Conservation (phyloP, 768 basidiomycete species). For the Pisolithus microcarpus region DNA sequence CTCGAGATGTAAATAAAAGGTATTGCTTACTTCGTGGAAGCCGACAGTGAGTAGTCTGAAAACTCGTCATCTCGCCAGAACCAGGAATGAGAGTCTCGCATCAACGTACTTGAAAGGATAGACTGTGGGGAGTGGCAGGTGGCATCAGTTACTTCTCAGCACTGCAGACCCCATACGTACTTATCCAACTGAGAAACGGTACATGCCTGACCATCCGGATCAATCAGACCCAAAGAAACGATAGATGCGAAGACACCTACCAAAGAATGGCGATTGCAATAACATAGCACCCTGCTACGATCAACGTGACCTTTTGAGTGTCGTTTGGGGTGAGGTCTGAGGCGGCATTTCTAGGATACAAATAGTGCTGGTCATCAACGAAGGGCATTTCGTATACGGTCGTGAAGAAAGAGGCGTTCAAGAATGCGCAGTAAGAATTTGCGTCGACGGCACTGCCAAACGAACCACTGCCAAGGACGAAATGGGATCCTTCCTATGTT, state of each 20-base stretch:
- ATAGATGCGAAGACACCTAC: constrained; percentile 32
- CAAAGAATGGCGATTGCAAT: constrained; percentile 74
- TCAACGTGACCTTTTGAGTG: constrained; percentile 71
- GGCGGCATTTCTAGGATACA: constrained; percentile 21
- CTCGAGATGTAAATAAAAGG: constrained; percentile 3
- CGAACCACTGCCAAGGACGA: no score
- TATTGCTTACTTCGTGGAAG: constrained; percentile 64
- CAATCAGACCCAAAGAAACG: constrained; percentile 1
- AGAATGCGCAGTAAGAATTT: neutral
- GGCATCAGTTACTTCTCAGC: constrained; percentile 1
- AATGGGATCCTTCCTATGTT: no score
- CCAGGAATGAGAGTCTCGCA: neutral
- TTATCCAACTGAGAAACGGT: constrained; percentile 61
- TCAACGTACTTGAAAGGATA: constrained; percentile 85
- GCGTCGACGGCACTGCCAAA: neutral
- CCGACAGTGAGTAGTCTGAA: constrained; percentile 74
- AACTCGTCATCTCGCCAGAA: constrained; percentile 12
- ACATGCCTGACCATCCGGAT: constrained; percentile 52
- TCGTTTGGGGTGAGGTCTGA: constrained; percentile 51
- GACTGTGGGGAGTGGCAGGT: constrained; percentile 37
- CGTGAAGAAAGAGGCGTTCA: constrained; percentile 10
- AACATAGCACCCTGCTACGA: constrained; percentile 73
- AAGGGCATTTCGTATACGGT: constrained; percentile 25
- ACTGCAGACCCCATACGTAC: constrained; percentile 39
- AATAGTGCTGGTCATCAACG: constrained; percentile 13